Evolutionary conservation across 208 protist genomes (phyloP).

Genomic region (Porcisia hertigi): DNA sequence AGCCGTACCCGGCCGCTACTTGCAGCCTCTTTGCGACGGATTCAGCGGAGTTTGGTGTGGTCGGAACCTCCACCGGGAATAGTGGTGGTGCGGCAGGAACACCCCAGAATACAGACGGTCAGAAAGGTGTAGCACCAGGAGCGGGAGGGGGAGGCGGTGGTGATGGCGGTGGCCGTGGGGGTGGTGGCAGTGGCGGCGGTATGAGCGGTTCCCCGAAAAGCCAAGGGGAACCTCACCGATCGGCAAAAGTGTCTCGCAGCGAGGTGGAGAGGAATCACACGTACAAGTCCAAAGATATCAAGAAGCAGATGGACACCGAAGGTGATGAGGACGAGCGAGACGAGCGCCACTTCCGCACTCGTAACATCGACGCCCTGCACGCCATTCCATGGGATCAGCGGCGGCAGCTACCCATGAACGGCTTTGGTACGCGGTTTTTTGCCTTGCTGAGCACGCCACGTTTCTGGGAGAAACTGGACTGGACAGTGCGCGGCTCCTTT

Average conservation of each 20-base stretch:
- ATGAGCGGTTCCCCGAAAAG: not conserved
- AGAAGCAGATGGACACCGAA: constrained; percentile 27
- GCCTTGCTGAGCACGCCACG: constrained; percentile 76
- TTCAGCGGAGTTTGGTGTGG: constrained; percentile 5
- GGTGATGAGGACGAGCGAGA: constrained; percentile 77
- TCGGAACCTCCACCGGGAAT: not conserved
- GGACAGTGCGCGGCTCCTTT: constrained; percentile 79
- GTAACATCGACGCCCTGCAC: constrained; percentile 79
- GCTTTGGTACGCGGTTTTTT: constrained; percentile 85
- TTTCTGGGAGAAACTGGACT: constrained; percentile 92
- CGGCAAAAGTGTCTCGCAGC: not conserved
- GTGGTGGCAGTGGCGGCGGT: constrained; percentile 27
- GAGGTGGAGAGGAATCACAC: constrained; percentile 18
- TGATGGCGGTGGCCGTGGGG: constrained; percentile 37
- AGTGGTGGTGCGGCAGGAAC: not conserved
- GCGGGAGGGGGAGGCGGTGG: constrained; percentile 17
- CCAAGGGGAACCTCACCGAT: not conserved
- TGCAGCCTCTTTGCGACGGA: constrained; percentile 20
- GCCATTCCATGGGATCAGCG: constrained; percentile 91
- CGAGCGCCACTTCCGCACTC: constrained; percentile 59
- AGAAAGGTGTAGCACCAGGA: not conserved
- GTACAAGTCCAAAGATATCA: constrained; percentile 24
- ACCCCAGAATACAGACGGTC: not conserved
- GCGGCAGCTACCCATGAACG: constrained; percentile 67
- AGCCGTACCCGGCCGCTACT: not conserved